These are phyloP conservation scores for Colletotrichum orbiculare DNA, from an alignment of 2,329 filamentous ascomycete genomes.

Conservation along the genomic window DNA sequence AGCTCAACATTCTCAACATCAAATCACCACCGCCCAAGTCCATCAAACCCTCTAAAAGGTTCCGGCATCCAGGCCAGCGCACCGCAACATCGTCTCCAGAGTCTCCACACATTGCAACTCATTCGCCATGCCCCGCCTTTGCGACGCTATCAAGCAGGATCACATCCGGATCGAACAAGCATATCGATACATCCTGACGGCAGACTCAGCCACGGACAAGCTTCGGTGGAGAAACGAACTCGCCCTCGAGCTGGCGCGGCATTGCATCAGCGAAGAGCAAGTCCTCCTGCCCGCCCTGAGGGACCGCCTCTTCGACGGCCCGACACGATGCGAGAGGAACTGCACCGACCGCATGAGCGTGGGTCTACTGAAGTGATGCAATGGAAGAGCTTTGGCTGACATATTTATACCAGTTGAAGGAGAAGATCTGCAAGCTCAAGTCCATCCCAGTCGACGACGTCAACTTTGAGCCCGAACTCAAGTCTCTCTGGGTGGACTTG, in stretches of 20 bases:
- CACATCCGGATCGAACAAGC: conserved; percentile 31
- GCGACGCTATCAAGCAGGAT: conserved; percentile 32
- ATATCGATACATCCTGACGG: conserved; percentile 26
- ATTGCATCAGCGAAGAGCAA: conserved; percentile 31
- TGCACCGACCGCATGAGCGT: conserved; percentile 19
- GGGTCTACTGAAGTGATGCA: not conserved
- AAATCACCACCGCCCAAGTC: too few species aligned
- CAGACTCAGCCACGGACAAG: conserved; percentile 13
- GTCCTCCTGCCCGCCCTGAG: conserved; percentile 21
- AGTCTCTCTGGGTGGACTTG: conserved; percentile 22
- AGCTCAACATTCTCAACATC: too few species aligned
- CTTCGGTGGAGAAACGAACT: conserved; percentile 29
- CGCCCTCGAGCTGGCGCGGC: conserved; percentile 31
- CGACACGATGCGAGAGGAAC: conserved; percentile 21
- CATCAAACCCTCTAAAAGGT: not conserved
- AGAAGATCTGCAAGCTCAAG: conserved; percentile 24
- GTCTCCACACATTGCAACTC: not conserved
- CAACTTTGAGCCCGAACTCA: conserved; percentile 23
- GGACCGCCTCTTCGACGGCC: conserved; percentile 19
- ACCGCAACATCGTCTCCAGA: too few species aligned
- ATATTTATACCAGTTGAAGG: conserved; percentile 17
- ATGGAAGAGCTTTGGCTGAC: not conserved
- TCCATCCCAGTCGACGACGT: conserved; percentile 13
- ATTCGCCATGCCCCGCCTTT: conserved; percentile 25
- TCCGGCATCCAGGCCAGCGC: not conserved